Evolutionary conservation across 2,329 filamentous ascomycete genomes (phyloP).

Genomic region (Knufia fluminis): DNA sequence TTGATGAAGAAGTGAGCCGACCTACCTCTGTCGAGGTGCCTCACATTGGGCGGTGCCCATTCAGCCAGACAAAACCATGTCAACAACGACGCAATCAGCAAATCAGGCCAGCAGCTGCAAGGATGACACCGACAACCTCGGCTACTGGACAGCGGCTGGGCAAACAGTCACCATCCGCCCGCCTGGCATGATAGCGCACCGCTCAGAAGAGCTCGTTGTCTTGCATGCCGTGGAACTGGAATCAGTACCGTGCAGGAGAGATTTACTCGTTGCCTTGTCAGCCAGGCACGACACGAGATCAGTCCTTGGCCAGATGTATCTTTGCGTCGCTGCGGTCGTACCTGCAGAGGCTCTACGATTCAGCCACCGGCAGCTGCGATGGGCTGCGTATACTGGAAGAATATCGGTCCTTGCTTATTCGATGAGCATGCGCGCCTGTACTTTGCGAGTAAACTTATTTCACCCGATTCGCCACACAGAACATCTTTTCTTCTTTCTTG

Average conservation of each 20-base stretch:
- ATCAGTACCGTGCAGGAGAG: slow-evolving; percentile 1
- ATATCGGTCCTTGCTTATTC: too few relatives aligned
- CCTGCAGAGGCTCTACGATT: neutral
- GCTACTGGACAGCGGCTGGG: neutral
- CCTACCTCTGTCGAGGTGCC: neutral
- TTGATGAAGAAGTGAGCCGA: neutral
- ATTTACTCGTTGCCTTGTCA: slow-evolving; percentile 2
- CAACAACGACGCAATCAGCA: neutral
- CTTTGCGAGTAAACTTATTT: too few relatives aligned
- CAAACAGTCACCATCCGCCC: slow-evolving; percentile 8
- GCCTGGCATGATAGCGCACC: neutral
- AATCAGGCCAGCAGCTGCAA: neutral
- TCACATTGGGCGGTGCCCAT: slow-evolving; percentile 1
- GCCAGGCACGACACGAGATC: neutral
- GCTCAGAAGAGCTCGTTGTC: neutral
- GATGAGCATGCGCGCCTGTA: too few relatives aligned
- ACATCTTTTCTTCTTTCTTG: too few relatives aligned
- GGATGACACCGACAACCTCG: slow-evolving; percentile 5
- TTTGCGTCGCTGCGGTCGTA: neutral
- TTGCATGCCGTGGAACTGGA: slow-evolving; percentile 1
- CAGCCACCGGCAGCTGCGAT: neutral
- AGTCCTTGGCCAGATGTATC: neutral
- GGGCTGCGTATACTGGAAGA: too few relatives aligned
- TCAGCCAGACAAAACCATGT: neutral
- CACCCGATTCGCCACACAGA: too few relatives aligned